These are phyloP conservation scores for Vigna unguiculata DNA, from an alignment of 306 rosid genomes.

Conservation along the genomic window DNA sequence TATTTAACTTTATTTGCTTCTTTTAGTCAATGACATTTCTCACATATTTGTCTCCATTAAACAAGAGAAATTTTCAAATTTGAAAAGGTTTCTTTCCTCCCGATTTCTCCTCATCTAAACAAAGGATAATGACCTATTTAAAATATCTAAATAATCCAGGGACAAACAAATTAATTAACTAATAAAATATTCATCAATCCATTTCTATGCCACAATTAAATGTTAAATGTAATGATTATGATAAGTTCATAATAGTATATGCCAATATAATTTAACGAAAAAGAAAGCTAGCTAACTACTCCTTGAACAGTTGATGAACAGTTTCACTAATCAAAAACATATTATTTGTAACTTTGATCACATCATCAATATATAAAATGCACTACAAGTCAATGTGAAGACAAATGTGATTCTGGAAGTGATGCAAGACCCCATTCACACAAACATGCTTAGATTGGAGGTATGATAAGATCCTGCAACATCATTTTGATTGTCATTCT, in stretches of 20 bases:
- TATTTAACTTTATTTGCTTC: not conserved
- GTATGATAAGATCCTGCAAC: slow-evolving; percentile 1
- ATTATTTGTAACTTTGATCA: not conserved
- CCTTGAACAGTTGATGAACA: not conserved
- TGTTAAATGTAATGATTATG: slow-evolving; percentile 1
- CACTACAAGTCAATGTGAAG: not conserved
- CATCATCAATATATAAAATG: slow-evolving; percentile 2
- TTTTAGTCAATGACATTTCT: not conserved
- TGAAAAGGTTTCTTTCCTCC: not conserved
- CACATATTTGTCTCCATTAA: too few relatives aligned
- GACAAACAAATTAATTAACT: not conserved
- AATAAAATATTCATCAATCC: not conserved
- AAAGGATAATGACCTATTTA: not conserved
- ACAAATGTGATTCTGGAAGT: not conserved
- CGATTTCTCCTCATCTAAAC: not conserved
- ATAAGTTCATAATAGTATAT: not conserved
- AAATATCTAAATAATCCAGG: not conserved
- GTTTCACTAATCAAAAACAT: too few relatives aligned
- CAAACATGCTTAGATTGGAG: not conserved
- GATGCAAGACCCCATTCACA: not conserved
- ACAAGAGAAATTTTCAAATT: not conserved
- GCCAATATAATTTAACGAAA: not conserved
- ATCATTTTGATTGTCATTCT: not conserved
- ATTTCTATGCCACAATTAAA: not conserved
- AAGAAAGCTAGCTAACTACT: not conserved